Conservation (phyloP, 1,284 basidiomycete species). For the Ceraceosorus guamensis region DNA sequence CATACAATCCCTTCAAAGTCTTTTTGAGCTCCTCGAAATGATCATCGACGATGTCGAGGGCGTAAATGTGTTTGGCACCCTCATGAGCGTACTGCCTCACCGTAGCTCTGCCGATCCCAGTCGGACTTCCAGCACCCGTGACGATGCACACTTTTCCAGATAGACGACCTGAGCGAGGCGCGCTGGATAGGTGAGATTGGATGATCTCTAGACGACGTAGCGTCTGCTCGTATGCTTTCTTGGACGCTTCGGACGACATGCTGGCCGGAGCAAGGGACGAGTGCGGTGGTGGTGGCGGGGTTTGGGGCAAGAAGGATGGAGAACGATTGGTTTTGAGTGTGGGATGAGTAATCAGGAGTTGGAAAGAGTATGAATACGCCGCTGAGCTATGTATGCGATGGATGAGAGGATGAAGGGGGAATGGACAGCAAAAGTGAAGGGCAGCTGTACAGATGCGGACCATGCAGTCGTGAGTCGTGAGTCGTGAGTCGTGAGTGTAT, state of each 20-base stretch:
- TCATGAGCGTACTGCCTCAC: conserved; percentile 30
- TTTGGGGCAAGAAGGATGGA: too few relatives aligned
- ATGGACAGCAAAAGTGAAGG: too few relatives aligned
- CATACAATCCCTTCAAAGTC: conserved; percentile 63
- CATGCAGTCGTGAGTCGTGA: too few relatives aligned
- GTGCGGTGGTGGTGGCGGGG: too few relatives aligned
- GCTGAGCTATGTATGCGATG: too few relatives aligned
- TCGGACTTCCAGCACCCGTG: conserved; percentile 57
- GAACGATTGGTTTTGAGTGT: too few relatives aligned
- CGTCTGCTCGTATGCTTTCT: conserved; percentile 19
- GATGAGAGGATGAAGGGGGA: too few relatives aligned
- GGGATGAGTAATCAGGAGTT: too few relatives aligned
- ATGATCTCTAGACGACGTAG: conserved; percentile 59
- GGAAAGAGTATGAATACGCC: too few relatives aligned
- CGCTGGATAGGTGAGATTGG: conserved; percentile 60
- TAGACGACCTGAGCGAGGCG: conserved; percentile 59
- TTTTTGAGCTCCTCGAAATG: conserved; percentile 67
- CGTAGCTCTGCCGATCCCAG: conserved; percentile 37
- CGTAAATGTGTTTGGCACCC: conserved; percentile 68
- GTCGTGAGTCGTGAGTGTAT: too few relatives aligned
- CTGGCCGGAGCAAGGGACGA: too few relatives aligned
- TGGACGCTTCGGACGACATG: background rate
- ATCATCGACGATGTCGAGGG: conserved; percentile 67
- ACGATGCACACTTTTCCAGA: conserved; percentile 79
- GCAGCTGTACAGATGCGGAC: too few relatives aligned